Percentiles rank a stretch among this genome's conserved stretches.
Evolutionary conservation across 305 asterid species (phyloP).

Genomic region (Fraxinus sp.): DNA sequence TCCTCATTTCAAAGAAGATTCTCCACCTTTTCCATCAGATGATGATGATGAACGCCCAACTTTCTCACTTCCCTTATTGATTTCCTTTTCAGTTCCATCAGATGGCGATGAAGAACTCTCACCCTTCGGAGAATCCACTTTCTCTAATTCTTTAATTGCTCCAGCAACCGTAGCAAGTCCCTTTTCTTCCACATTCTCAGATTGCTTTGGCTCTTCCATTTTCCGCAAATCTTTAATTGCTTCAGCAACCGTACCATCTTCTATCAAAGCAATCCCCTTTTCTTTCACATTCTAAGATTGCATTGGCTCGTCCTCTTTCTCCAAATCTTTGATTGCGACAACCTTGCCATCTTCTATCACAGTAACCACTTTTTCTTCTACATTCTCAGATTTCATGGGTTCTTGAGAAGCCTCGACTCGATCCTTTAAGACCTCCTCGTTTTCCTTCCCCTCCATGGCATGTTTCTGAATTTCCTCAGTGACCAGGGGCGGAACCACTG

Average conservation of each 20-base stretch:
- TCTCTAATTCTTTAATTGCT: not conserved
- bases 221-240: not conserved
- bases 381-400: not conserved
- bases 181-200: slow-evolving; percentile 16
- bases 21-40: not conserved
- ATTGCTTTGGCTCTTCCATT: not conserved
- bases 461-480: slow-evolving; percentile 7
- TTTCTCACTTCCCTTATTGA: not conserved
- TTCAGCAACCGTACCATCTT: not conserved
- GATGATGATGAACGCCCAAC: not conserved
- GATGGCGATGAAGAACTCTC: not conserved
- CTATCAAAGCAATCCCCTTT: not conserved
- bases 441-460: slow-evolving; percentile 26
- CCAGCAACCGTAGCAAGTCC: not conserved
- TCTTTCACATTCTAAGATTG: slow-evolving; percentile 2
- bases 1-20: slow-evolving; percentile 17
- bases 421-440: slow-evolving; percentile 14
- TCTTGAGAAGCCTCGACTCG: slow-evolving; percentile 25
- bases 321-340: not conserved
- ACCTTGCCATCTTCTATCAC: not conserved
- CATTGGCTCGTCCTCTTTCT: not conserved
- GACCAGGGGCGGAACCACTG: not conserved
- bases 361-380: not conserved
- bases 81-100: not conserved
- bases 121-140: not conserved